Evolutionary conservation across 139 green algal species (phyloP), one percentile per base, ranked within the genome.

Genomic region (Coelastrella sp.): DNA sequence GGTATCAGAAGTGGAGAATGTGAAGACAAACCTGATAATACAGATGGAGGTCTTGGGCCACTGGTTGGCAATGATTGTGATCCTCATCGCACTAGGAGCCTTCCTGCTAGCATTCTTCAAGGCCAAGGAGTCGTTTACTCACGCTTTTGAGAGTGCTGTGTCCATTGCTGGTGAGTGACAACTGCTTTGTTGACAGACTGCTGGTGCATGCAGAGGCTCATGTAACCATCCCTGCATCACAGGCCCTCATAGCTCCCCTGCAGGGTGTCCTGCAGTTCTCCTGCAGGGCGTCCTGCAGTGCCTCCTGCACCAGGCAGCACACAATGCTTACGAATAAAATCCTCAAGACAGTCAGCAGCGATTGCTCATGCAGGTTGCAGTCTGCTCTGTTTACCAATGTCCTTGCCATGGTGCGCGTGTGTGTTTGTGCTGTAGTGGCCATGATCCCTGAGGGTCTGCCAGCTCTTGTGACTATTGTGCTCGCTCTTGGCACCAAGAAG

Each of bases 391-490:
- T 67, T 30, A 8, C n/a, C 21, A 34, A 21, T 41, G 27, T 40
- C 27, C 41, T 6, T 41, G 8, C n/a, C 30, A 32, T 19, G 27
- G n/a, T 9, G 23, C 27, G 57, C 41, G 63, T 3, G 40, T 27
- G 9, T 74, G 66, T 27, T 50, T 0, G 15, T 71, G 62, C 19
- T 76, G 40, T 64, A 85, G 89, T 92, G 0, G 87, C 89, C 6
- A 89, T 90, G 48, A 89, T 92, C 5, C 89, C 89, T 48, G 86
- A 92, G 64, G 89, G 89, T 30, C 84, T 92, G 32, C 89, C 87
- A 17, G 87, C 87, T 21, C 25, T 89, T 27, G 89, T 92, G 48
- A 92, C 89, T 53, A 91, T 92, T 66, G 80, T 89, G 51, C 79
- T 92, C 38, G 83, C 89, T 1, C 48, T 91, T 30, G 87, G 87